Conservation (phyloP, 2,329 filamentous ascomycete species). For the Oidium heveae region DNA sequence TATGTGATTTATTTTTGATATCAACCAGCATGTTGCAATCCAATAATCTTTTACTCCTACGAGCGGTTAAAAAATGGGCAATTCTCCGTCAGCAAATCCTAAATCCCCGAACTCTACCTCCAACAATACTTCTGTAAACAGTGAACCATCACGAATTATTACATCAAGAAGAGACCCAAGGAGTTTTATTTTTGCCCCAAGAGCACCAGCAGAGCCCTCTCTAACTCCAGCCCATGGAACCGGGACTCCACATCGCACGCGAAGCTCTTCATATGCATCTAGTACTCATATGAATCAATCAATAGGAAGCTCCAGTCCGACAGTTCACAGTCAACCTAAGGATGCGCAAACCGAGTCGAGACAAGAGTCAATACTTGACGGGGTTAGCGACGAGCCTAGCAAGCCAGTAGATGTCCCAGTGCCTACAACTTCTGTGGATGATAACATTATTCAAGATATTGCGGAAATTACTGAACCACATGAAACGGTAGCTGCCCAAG, state of each 20-base stretch:
- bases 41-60: constrained; percentile 1
- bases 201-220: constrained; percentile 34
- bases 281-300: constrained; percentile 3
- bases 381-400: constrained; percentile 16
- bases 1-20: neutral
- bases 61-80: constrained; percentile 18
- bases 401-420: constrained; percentile 30
- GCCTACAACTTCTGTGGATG: constrained; percentile 8
- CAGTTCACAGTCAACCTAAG: constrained; percentile 1
- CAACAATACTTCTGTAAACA: constrained; percentile 8
- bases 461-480: constrained; percentile 26
- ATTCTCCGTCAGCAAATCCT: constrained; percentile 18
- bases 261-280: constrained; percentile 6
- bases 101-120: constrained; percentile 14
- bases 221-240: constrained; percentile 26
- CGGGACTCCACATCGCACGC: constrained; percentile 10
- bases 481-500: constrained; percentile 17
- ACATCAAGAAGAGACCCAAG: constrained; percentile 18
- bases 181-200: constrained; percentile 28
- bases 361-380: constrained; percentile 8
- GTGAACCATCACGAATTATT: constrained; percentile 9
- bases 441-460: constrained; percentile 9
- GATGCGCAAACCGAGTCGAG: constrained; percentile 7
- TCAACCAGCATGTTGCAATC: neutral
- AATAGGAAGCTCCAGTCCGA: constrained; percentile 5